phyloP scores from a whole-genome alignment of 352 stramenopile genomes.

The Pythium diclinum region DNA sequence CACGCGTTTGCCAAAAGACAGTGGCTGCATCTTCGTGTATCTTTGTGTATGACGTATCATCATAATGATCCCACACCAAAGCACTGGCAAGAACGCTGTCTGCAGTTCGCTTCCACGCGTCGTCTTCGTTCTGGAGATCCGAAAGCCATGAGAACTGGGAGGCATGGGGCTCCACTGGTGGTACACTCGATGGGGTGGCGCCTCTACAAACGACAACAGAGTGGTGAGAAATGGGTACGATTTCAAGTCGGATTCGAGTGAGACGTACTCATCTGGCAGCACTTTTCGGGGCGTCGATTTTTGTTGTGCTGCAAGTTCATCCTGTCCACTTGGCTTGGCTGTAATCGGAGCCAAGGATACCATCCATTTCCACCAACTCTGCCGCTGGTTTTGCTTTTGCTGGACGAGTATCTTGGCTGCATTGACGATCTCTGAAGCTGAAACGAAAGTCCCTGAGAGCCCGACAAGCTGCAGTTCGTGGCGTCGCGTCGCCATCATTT shows the following conservation, averaged over 20 bases:
- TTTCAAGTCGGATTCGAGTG: background rate
- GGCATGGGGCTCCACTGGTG: background rate
- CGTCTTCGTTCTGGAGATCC: constrained; percentile 30
- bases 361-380: background rate
- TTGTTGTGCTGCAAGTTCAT: background rate
- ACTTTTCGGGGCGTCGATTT: constrained; percentile 24
- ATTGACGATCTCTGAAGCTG: constrained; percentile 40
- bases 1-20: constrained; percentile 12
- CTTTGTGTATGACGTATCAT: background rate
- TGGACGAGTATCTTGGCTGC: constrained; percentile 25
- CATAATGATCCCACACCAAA: constrained; percentile 17
- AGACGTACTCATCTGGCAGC: constrained; percentile 17
- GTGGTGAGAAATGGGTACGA: background rate
- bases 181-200: background rate
- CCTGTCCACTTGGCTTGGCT: background rate
- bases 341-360: background rate
- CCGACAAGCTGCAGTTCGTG: constrained; percentile 32
- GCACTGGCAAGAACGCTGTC: constrained; percentile 48
- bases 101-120: constrained; percentile 51
- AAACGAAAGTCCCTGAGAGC: constrained; percentile 28
- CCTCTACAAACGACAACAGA: background rate
- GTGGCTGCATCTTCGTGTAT: background rate
- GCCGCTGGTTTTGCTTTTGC: constrained; percentile 14
- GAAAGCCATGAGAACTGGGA: background rate
- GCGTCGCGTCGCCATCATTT: constrained; percentile 34